Evolutionary conservation across 2,329 filamentous ascomycete species (phyloP).

Genomic region (Phaeosphaeria sp.): DNA sequence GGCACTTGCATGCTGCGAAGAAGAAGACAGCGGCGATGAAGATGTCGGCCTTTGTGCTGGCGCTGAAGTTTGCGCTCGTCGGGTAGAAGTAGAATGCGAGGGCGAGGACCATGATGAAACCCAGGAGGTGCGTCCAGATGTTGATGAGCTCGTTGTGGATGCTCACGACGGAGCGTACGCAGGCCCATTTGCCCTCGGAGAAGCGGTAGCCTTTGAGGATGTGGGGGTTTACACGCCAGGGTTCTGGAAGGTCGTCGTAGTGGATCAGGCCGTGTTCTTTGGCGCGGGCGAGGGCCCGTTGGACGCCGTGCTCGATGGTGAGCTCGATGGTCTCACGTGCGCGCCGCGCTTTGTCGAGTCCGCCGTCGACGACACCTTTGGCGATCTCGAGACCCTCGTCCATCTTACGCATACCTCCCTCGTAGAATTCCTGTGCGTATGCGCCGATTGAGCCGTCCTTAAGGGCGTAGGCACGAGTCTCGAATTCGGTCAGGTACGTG

Average conservation of each 20-base stretch:
- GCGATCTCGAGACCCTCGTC: conserved; percentile 80
- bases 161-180: conserved; percentile 80
- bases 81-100: conserved; percentile 98
- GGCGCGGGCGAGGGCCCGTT: conserved; percentile 76
- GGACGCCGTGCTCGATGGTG: conserved; percentile 82
- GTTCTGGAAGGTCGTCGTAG: conserved; percentile 88
- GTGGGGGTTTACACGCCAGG: conserved; percentile 95
- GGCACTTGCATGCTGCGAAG: conserved; percentile 91
- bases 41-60: conserved; percentile 87
- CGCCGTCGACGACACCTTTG: conserved; percentile 78
- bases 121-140: conserved; percentile 95
- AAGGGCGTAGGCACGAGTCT: conserved; percentile 80
- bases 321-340: conserved; percentile 68
- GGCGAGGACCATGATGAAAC: conserved; percentile 83
- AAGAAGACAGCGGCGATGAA: conserved; percentile 95
- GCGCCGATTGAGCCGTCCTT: conserved; percentile 78
- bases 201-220: conserved; percentile 94
- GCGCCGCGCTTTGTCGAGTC: conserved; percentile 80
- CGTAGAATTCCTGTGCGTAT: conserved; percentile 75
- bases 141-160: conserved; percentile 95
- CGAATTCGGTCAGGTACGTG: conserved; percentile 82
- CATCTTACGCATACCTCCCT: conserved; percentile 78
- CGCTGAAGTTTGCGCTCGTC: conserved; percentile 80
- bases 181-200: conserved; percentile 87
- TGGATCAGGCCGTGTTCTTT: conserved; percentile 81